Evolutionary conservation across 139 green algal species (phyloP).

Genomic region (Micractinium conductrix): DNA sequence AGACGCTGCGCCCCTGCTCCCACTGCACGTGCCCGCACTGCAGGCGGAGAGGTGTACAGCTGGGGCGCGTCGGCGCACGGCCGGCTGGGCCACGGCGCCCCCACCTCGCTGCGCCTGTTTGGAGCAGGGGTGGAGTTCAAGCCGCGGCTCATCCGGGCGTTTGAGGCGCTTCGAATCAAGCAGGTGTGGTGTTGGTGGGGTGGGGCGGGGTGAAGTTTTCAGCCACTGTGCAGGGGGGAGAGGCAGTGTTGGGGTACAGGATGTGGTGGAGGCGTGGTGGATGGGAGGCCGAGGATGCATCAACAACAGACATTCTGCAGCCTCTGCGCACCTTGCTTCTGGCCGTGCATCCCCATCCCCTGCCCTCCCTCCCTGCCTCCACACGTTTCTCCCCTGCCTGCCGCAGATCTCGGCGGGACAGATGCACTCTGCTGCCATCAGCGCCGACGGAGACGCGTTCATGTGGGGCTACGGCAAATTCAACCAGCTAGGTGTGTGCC

Average conservation of each 20-base stretch:
- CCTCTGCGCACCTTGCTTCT: too few species aligned
- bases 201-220: too few species aligned
- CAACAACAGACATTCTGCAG: too few species aligned
- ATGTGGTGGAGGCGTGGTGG: too few species aligned
- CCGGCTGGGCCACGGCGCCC: constrained; percentile 70
- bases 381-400: not conserved
- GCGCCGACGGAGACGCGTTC: constrained; percentile 14
- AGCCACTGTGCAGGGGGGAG: not conserved
- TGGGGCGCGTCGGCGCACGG: constrained; percentile 70
- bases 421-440: constrained; percentile 51
- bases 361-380: not conserved
- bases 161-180: constrained; percentile 38
- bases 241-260: too few species aligned
- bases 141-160: constrained; percentile 39
- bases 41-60: constrained; percentile 75
- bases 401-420: constrained; percentile 39
- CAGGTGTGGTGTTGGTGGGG: not conserved
- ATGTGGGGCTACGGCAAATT: constrained; percentile 43
- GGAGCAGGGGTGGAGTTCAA: constrained; percentile 24
- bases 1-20: too few species aligned
- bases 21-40: too few species aligned
- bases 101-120: constrained; percentile 8
- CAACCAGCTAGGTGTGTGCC: constrained; percentile 43
- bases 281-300: too few species aligned
- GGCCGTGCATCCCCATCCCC: too few species aligned